These are phyloP conservation scores for Cystobasidiaceae sp. DNA, from an alignment of 1,284 basidiomycete species.

Conservation along the genomic window DNA sequence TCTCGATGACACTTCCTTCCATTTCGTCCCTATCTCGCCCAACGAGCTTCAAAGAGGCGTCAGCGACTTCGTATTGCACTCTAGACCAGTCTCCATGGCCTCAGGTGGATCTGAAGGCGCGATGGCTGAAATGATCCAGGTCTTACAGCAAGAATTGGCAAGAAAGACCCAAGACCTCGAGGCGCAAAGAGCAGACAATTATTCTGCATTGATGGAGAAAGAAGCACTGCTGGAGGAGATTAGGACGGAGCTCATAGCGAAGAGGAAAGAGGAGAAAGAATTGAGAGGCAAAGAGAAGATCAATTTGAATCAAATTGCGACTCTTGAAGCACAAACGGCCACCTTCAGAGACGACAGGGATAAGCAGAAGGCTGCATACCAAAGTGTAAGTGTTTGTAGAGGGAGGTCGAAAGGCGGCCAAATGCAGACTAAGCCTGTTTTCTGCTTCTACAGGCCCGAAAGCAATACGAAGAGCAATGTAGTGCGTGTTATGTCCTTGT, in stretches of 20 bases:
- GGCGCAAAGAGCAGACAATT: slow-evolving; percentile 66
- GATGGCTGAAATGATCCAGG: slow-evolving; percentile 62
- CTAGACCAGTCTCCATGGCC: slow-evolving; percentile 3
- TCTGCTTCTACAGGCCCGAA: slow-evolving; percentile 64
- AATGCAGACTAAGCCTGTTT: slow-evolving; percentile 58
- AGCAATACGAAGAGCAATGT: slow-evolving; percentile 78
- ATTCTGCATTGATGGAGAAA: slow-evolving; percentile 65
- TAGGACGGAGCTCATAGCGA: slow-evolving; percentile 60
- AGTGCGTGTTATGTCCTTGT: slow-evolving; percentile 53
- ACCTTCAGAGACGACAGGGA: slow-evolving; percentile 43
- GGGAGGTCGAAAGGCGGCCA: slow-evolving; percentile 50
- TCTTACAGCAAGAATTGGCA: slow-evolving; percentile 64
- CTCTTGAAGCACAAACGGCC: slow-evolving; percentile 67
- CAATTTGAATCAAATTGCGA: slow-evolving; percentile 46
- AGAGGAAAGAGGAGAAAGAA: slow-evolving; percentile 83
- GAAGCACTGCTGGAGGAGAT: slow-evolving; percentile 42
- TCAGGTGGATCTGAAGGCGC: slow-evolving; percentile 59
- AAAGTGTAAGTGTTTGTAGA: slow-evolving; percentile 53
- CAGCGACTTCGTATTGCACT: slow-evolving; percentile 57
- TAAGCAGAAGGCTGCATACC: slow-evolving; percentile 27
- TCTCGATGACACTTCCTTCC: slow-evolving; percentile 22
- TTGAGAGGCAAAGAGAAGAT: slow-evolving; percentile 65
- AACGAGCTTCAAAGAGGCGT: not conserved
- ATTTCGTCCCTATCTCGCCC: slow-evolving; percentile 14
- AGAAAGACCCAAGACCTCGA: slow-evolving; percentile 66